phyloP scores from a whole-genome alignment of 352 stramenopile species.

The Phytophthora fragariaefolia region DNA sequence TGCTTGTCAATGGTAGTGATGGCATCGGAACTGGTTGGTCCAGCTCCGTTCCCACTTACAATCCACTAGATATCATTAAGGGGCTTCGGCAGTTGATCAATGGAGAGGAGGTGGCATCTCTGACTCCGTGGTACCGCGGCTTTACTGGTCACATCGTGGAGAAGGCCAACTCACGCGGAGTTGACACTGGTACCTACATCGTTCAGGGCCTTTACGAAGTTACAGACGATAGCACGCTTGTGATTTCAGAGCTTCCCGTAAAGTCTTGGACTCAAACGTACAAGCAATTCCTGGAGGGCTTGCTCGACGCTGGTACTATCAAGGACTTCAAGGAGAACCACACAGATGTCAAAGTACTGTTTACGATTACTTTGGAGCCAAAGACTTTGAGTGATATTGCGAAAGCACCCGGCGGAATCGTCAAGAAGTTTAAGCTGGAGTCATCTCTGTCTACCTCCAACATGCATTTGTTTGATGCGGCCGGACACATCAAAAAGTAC shows the following conservation, averaged over 20 bases:
- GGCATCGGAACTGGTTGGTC: slow-evolving; percentile 98
- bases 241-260: slow-evolving; percentile 97
- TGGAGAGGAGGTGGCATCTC: slow-evolving; percentile 53
- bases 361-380: slow-evolving; percentile 85
- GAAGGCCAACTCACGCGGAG: slow-evolving; percentile 63
- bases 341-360: slow-evolving; percentile 93
- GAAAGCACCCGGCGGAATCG: slow-evolving; percentile 74
- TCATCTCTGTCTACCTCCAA: slow-evolving; percentile 95
- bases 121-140: slow-evolving; percentile 93
- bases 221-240: slow-evolving; percentile 88
- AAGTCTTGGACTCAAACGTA: slow-evolving; percentile 97
- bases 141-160: slow-evolving; percentile 91
- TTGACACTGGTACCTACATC: slow-evolving; percentile 75
- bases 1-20: slow-evolving; percentile 96
- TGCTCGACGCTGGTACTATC: slow-evolving; percentile 88
- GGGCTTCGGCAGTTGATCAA: slow-evolving; percentile 75
- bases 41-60: slow-evolving; percentile 93
- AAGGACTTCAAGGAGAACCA: slow-evolving; percentile 95
- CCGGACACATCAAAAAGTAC: slow-evolving; percentile 95
- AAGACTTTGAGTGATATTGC: slow-evolving; percentile 77
- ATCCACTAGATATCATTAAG: slow-evolving; percentile 90
- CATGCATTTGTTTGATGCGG: slow-evolving; percentile 96
- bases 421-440: slow-evolving; percentile 97
- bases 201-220: slow-evolving; percentile 88
- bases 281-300: slow-evolving; percentile 94